Evolutionary conservation across 2,329 filamentous ascomycete genomes (phyloP).

Genomic region (Penicillium sp.): DNA sequence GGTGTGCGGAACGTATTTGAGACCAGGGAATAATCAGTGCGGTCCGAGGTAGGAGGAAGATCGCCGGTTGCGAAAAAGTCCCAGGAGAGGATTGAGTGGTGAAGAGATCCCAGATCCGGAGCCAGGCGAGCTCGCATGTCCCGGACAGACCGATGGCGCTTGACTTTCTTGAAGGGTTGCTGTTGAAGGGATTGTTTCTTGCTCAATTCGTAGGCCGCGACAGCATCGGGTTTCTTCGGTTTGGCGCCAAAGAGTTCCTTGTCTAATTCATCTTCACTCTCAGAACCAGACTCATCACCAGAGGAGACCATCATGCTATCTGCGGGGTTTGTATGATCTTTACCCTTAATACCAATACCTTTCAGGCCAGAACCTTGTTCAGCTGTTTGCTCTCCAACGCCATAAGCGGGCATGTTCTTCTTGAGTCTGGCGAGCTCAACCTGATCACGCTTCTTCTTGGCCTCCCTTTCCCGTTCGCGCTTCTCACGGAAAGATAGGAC

Average conservation of each 20-base stretch:
- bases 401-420: slow-evolving; percentile 51
- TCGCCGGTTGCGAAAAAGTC: slow-evolving; percentile 90
- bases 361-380: slow-evolving; percentile 77
- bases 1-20: slow-evolving; percentile 75
- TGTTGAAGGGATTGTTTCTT: slow-evolving; percentile 54
- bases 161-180: slow-evolving; percentile 78
- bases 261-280: slow-evolving; percentile 74
- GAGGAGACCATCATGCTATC: slow-evolving; percentile 88
- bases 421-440: slow-evolving; percentile 70
- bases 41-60: slow-evolving; percentile 72
- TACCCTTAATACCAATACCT: slow-evolving; percentile 70
- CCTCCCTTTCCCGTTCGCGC: slow-evolving; percentile 72
- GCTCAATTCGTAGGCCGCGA: slow-evolving; percentile 50
- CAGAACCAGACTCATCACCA: slow-evolving; percentile 63
- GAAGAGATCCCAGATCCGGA: slow-evolving; percentile 80
- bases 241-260: slow-evolving; percentile 64
- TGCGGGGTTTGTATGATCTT: slow-evolving; percentile 69
- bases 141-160: slow-evolving; percentile 77
- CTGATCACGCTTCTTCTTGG: slow-evolving; percentile 69
- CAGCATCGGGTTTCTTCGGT: slow-evolving; percentile 39
- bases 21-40: slow-evolving; percentile 71
- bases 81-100: slow-evolving; percentile 86
- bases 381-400: slow-evolving; percentile 56
- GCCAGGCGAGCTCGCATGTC: slow-evolving; percentile 92
- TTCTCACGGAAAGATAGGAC: slow-evolving; percentile 67